Evolutionary conservation across 2,329 filamentous ascomycete species (phyloP).

Genomic region (Geosmithia flava): DNA sequence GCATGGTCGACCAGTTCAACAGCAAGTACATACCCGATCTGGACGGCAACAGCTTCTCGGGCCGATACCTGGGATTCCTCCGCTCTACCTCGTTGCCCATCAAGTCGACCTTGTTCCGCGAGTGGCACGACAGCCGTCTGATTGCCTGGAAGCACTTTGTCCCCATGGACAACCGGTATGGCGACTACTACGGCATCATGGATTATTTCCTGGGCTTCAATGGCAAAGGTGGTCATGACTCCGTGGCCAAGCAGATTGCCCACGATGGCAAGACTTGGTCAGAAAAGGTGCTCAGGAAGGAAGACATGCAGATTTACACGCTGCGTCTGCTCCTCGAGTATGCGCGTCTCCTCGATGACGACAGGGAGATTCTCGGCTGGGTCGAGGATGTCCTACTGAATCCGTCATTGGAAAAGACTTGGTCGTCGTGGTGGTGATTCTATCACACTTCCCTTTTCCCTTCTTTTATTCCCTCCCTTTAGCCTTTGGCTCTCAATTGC

Average conservation of each 20-base stretch:
- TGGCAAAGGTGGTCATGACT: conserved; percentile 35
- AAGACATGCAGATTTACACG: conserved; percentile 65
- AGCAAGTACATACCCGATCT: conserved; percentile 65
- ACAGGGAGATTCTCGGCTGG: conserved; percentile 41
- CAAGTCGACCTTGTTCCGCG: conserved; percentile 66
- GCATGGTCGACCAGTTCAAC: conserved; percentile 39
- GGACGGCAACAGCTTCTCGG: conserved; percentile 62
- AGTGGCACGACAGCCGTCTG: conserved; percentile 69
- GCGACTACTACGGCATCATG: conserved; percentile 61
- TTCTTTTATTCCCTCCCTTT: background rate
- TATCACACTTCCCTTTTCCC: background rate
- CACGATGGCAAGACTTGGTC: conserved; percentile 56
- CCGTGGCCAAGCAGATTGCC: conserved; percentile 51
- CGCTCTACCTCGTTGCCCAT: conserved; percentile 58
- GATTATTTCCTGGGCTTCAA: conserved; percentile 59
- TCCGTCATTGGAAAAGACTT: conserved; percentile 16
- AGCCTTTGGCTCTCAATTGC: too few species aligned
- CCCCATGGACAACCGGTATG: conserved; percentile 63
- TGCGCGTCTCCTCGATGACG: conserved; percentile 39
- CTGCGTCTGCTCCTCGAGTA: conserved; percentile 54
- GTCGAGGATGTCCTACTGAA: conserved; percentile 32
- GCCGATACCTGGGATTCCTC: conserved; percentile 57
- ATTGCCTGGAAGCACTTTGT: conserved; percentile 73
- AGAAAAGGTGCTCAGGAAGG: conserved; percentile 51
- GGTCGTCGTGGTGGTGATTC: conserved; percentile 12